phyloP scores from a whole-genome alignment of 306 rosid species.

The Ziziphus jujuba region DNA sequence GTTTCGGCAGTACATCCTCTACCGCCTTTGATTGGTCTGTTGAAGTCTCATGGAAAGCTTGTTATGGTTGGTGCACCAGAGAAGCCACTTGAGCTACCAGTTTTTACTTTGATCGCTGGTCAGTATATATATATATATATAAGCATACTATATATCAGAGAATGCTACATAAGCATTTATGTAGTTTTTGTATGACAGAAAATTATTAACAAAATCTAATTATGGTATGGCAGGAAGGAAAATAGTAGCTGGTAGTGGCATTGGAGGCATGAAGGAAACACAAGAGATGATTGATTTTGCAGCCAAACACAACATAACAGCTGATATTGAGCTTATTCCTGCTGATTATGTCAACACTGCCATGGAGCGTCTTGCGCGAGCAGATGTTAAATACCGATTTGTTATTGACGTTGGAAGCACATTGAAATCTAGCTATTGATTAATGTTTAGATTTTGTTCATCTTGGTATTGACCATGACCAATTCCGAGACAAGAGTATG shows the following conservation, averaged over 20 bases:
- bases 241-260: constrained; percentile 39
- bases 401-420: constrained; percentile 46
- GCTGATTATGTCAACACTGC: constrained; percentile 3
- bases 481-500: no score
- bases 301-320: constrained; percentile 24
- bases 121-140: background rate
- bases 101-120: constrained; percentile 37
- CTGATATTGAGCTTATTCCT: constrained; percentile 34
- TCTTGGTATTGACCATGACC: no score
- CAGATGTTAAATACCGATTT: constrained; percentile 39
- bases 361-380: constrained; percentile 32
- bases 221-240: constrained; percentile 33
- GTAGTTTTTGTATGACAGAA: no score
- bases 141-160: no score
- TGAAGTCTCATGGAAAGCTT: constrained; percentile 38
- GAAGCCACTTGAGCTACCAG: no score
- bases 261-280: constrained; percentile 55
- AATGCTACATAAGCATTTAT: no score
- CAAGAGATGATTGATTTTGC: constrained; percentile 46
- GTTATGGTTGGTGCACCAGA: constrained; percentile 42
- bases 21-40: constrained; percentile 14
- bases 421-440: no score
- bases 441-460: no score
- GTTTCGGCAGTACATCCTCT: constrained; percentile 33
- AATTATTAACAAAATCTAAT: no score